Evolutionary conservation across 768 basidiomycete species (phyloP), one percentile per base, ranked within the genome.

Genomic region (Russula ochroleuca): DNA sequence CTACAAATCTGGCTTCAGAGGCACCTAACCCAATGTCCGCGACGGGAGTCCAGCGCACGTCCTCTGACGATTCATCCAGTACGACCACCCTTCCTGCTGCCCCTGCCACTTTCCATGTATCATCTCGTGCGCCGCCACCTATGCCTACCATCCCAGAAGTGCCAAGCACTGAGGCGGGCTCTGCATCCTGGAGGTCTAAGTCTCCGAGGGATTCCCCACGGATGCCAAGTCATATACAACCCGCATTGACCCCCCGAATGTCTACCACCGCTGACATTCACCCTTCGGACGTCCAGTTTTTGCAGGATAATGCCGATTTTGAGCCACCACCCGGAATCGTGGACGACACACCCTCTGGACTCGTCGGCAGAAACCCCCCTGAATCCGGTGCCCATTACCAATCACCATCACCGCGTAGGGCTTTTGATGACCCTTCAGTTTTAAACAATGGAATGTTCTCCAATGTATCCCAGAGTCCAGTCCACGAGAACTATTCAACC

Each of bases 81-180:
- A 65, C 65, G n/a, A 65, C 64, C 19, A 65, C 59, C 31, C 65
- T 67, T 28, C 65, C 65, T 53, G 62, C 48, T 25, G 65, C 48
- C 33, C 57, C 65, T 25, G 10, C 40, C n/a, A 14, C 28, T 31
- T 25, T 19, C 15, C 45, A 31, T 38, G 53, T 48, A 33, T 25
- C 58, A 33, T 59, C 51, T 49, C 62, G 57, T 25, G 62, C 57
- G 11, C 57, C 63, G 21, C 57, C 57, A 6, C 53, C 63, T 21
- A 55, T 67, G 59, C 59, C 64, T 31, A 59, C 67, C 41, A 67
- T 68, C 55, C 67, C 67, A 43, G 67, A 68, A 58, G 65, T 63
- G 33, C 3, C 54, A 48, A 68, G 62, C 49, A 63, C 67, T 45
- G 67, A 68, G 33, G 14, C 51, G 19, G 59, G 59, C 41, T 50